Base-by-base conservation (phyloP, 345 rosid genomes). In the Acer negundo region DNA sequence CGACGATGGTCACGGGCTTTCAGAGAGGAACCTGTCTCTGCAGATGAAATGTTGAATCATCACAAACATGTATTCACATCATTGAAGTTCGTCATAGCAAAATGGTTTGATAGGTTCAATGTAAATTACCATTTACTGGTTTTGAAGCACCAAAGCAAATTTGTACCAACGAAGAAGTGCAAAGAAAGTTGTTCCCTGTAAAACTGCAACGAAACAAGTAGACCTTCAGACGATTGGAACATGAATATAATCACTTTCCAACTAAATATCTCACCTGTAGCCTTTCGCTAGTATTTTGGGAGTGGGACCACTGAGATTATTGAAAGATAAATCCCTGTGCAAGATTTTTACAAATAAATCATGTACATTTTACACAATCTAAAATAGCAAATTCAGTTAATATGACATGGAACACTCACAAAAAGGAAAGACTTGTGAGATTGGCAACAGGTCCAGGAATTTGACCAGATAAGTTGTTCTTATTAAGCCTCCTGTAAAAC, bases 291-390 rank as follows among this genome's bases (percentile, higher is more conserved):
- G 82, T 73, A 94, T 94, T 72, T 80, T 92, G 10, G 98, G 99
- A 16, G 89, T 90, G 19, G 98, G 97, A 56, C 98, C 97, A 20
- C 97, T 96, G 26, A 94, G 92, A 86, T 96, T 96, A 81, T 96
- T 94, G 81, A 80, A 94, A 1, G 98, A 96, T 51, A 96, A 86
- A 82, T 96, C 99, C 91, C 99, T 94, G 84, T 61, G 67, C 62
- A 19, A 16, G 3, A 51, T 58, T 19, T 10, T 35, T 53, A 22
- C 74, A 72, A 72, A 56, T 8, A 65, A 46, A 46, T 22, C 42
- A 28, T 65, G 23, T 38, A 22, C 40, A 62, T 28, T 62, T 53
- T 24, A 26, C 28, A 56, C 20, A 55, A 59, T 40, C 28, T 17
- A 15, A 23, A 26, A 20, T 26, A 31, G 28, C 22, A 62, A 61